Evolutionary conservation across 2,329 filamentous ascomycete genomes (phyloP), one percentile per base, ranked within the genome.

Genomic region (Arachnomyces sp.): DNA sequence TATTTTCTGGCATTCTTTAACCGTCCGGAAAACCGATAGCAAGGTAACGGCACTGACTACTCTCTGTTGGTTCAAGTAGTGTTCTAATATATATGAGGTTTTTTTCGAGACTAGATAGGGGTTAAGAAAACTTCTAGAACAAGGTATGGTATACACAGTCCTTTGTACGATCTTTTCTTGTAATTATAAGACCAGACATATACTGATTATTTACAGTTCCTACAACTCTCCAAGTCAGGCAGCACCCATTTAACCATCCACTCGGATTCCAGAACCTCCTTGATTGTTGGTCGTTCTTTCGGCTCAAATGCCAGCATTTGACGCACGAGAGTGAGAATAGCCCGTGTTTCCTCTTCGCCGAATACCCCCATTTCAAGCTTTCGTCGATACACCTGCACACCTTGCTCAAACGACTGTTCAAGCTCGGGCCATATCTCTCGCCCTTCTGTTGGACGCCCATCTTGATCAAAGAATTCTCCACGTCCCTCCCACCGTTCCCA

Each of bases 401-500:
- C 15, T 12, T 46, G 30, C 34, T 55, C 46, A 39, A 55, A 55
- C 8, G 42, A 38, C 15, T 43, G 4, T 1, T 50, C 38, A 21
- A 55, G 28, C 15, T 39, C 9, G 6, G 46, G 46, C 47, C 47
- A 52, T 1, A 49, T 36, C 11, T 51, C 8, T 15, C 41, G 30
- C 2, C 38, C 42, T 15, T 50, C 31, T 25, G 9, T 47, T 5
- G 51, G 50, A 11, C 18, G 12, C 9, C 39, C 38, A 36, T 39
- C 14, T 1, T 43, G 11, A 25, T 50, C 32, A 36, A 50, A 52
- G 16, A 48, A 53, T 7, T 46, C 4, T 12, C 31, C 7, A 8
- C 44, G 14, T 12, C 38, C 42, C 3, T 48, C 41, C 52, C 50
- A 55, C 4, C 14, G 6, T 4, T 46, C 25, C 44, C 45, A 54